A percentile compares a stretch with the other conserved stretches of the same genome.
Evolutionary conservation across 306 rosid genomes (phyloP).

Genomic region (Geum urbanum): DNA sequence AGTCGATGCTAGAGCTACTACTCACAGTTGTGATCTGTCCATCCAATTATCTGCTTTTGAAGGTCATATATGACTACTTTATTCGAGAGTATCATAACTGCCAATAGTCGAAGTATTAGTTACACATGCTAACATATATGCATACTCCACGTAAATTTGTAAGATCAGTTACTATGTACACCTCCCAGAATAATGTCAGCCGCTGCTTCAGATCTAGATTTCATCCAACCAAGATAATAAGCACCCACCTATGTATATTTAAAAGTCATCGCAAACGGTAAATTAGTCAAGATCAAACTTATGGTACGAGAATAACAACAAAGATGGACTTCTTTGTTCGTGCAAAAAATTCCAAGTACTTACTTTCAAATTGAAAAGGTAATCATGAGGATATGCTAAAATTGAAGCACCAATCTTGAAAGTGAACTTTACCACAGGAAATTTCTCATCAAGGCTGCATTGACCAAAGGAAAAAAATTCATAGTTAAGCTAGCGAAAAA

Average conservation of each 20-base stretch:
- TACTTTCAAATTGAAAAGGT: conserved; percentile 48
- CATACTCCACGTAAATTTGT: background rate
- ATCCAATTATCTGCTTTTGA: conserved; percentile 62
- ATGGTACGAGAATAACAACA: too few relatives aligned
- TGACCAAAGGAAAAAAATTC: background rate
- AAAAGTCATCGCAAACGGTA: background rate
- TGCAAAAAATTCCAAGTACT: conserved; percentile 17
- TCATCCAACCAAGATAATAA: conserved; percentile 63
- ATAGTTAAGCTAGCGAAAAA: background rate
- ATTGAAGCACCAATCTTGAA: conserved; percentile 54
- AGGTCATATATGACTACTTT: conserved; percentile 67
- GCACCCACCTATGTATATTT: conserved; percentile 33
- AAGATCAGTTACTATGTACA: conserved; percentile 9
- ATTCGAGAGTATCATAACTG: conserved; percentile 81
- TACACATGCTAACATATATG: too few relatives aligned
- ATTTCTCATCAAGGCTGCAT: conserved; percentile 66
- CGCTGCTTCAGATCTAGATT: conserved; percentile 35
- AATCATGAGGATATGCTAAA: conserved; percentile 61
- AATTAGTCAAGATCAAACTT: background rate
- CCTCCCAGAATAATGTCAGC: conserved; percentile 72
- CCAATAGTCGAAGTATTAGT: background rate
- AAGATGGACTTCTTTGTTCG: too few relatives aligned
- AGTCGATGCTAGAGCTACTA: conserved; percentile 25
- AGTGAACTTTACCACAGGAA: conserved; percentile 56
- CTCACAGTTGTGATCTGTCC: conserved; percentile 80